Evolutionary conservation across 2,329 filamentous ascomycete genomes (phyloP), one percentile per base, ranked within the genome.

Genomic region (Calonectria hawksworthii): DNA sequence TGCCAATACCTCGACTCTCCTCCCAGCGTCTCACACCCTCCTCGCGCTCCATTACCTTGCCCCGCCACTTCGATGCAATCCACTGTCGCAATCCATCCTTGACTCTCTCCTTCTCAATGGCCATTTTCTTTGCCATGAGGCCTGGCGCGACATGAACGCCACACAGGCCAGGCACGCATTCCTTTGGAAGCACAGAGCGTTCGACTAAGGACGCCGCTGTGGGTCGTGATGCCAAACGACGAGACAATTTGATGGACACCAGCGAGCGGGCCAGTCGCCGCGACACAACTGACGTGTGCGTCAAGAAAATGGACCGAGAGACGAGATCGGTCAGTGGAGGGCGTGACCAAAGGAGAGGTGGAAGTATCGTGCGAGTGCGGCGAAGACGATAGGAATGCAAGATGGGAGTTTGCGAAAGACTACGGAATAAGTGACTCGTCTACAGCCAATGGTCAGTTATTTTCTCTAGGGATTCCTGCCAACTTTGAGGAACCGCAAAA

Each of bases 11-110:
- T 0, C 85, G 84, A 36, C 84, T 86, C 82, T 92, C 90, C 75
- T 91, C 88, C 82, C 85, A 87, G 74, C 80, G 82, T 75, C 83
- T 85, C 30, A 89, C 83, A 69, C 86, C 84, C 80, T 92, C 87
- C 78, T 87, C 87, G 59, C 87, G 84, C 81, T 89, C 86, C 70
- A 84, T 84, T 4, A 91, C 90, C 82, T 91, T 87, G 26, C 89
- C 85, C 51, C 84, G 86, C 89, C 89, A 92, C 32, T 90, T 89
- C n/a, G 83, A 85, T 36, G 89, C 93, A 3, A 95, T 88, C 92
- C 93, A 94, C 16, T 88, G 87, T 47, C 93, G 85, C 74, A 95
- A 83, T 21, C 89, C 89, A 79, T 95, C 93, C 82, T 94, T 94
- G 54, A 95, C 87, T 74, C 88, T 88, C 85, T 94, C 92, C 78